Conservation (phyloP, 2,329 filamentous ascomycete species). For the Aspergillus piperis region DNA sequence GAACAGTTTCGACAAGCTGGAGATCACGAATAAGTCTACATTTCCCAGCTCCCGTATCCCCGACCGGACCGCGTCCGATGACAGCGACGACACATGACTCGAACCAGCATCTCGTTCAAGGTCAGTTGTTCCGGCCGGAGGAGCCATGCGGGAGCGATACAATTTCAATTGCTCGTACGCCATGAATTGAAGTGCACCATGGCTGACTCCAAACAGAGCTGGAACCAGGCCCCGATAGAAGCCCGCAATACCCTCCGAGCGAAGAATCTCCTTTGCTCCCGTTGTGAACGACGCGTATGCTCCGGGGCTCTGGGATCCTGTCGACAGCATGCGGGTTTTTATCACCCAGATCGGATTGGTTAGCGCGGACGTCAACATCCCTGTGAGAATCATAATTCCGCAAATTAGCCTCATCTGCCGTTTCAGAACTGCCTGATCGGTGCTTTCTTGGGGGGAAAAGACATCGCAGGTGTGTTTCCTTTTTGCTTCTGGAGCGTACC, state of each 20-base stretch:
- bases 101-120: slow-evolving; percentile 4
- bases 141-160: slow-evolving; percentile 54
- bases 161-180: slow-evolving; percentile 79
- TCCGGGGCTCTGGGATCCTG: slow-evolving; percentile 69
- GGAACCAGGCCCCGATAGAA: slow-evolving; percentile 88
- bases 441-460: background rate
- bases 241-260: slow-evolving; percentile 71
- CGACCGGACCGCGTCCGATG: slow-evolving; percentile 29
- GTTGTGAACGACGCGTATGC: slow-evolving; percentile 79
- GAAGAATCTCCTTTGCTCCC: slow-evolving; percentile 68
- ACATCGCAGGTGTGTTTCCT: background rate
- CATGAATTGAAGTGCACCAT: slow-evolving; percentile 94
- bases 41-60: slow-evolving; percentile 57
- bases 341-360: slow-evolving; percentile 98
- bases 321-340: slow-evolving; percentile 95
- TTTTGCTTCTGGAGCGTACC: slow-evolving; percentile 39
- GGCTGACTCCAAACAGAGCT: slow-evolving; percentile 80
- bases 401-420: background rate
- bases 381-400: slow-evolving; percentile 35
- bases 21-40: slow-evolving; percentile 77
- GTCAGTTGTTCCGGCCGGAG: slow-evolving; percentile 22
- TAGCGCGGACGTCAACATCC: slow-evolving; percentile 73
- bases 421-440: background rate
- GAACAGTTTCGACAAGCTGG: slow-evolving; percentile 78
- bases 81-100: slow-evolving; percentile 14